Conservation (phyloP, 1,284 basidiomycete genomes). For the Malassezia slooffiae region DNA sequence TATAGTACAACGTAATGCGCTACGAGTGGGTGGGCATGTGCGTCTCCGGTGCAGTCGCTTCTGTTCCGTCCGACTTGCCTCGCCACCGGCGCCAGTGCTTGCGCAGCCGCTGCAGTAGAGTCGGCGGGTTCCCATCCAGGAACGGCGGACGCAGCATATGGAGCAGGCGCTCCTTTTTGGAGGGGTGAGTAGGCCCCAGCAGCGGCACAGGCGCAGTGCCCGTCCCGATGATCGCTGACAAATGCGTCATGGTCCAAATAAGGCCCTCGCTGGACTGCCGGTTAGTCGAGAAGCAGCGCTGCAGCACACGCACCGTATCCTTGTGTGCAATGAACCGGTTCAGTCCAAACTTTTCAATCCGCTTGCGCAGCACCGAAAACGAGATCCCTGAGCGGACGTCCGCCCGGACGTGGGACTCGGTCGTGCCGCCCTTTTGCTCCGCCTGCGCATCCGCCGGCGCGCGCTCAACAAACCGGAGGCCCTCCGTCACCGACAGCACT, state of each 20-base stretch:
- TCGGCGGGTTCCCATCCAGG: constrained; percentile 37
- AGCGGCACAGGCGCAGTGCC: constrained; percentile 4
- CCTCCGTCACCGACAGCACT: constrained; percentile 41
- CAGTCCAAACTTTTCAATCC: constrained; percentile 45
- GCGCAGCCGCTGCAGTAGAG: constrained; percentile 30
- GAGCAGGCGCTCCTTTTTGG: constrained; percentile 25
- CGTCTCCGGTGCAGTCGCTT: no score
- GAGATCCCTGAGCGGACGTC: constrained; percentile 36
- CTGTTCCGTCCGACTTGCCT: no score
- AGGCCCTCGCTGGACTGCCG: constrained; percentile 24
- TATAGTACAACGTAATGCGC: no score
- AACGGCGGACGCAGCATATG: constrained; percentile 41
- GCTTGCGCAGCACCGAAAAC: constrained; percentile 26
- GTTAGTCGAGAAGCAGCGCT: no score
- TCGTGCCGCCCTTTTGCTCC: no score
- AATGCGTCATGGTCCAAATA: constrained; percentile 21
- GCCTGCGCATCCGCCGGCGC: no score
- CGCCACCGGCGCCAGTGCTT: constrained; percentile 20
- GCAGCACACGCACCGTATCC: no score
- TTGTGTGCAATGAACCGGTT: constrained; percentile 40
- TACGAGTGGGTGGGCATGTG: no score
- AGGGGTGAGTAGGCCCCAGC: constrained; percentile 16
- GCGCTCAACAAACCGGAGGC: constrained; percentile 20
- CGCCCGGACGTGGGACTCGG: constrained; percentile 24
- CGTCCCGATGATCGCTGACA: constrained; percentile 5